Percentiles rank a stretch among this genome's conserved stretches.
These are phyloP conservation scores for Trichophyton mentagrophytes DNA, from an alignment of 2,329 filamentous ascomycete genomes.

Conservation along the genomic window DNA sequence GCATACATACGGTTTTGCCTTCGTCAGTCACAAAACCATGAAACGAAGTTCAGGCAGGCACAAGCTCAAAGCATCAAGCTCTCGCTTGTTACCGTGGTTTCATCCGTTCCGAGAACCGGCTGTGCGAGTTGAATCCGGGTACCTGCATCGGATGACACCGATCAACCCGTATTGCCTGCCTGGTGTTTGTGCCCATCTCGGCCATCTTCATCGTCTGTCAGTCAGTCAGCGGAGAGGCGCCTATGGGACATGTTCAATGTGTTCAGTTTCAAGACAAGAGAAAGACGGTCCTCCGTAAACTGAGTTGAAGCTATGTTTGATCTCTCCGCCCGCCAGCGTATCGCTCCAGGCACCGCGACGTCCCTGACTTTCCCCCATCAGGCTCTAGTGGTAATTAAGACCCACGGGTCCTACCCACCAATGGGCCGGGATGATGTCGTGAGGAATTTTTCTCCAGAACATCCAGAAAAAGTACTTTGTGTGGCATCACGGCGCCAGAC, in stretches of 20 bases:
- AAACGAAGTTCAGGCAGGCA: neutral
- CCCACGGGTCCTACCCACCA: neutral
- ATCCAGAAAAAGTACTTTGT: too few species aligned
- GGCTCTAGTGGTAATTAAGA: constrained; percentile 4
- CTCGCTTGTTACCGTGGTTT: neutral
- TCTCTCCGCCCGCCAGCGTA: neutral
- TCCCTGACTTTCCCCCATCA: neutral
- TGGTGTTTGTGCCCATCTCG: neutral
- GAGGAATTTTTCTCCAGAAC: neutral
- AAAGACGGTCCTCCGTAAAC: neutral
- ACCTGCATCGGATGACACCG: neutral
- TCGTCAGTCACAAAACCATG: neutral
- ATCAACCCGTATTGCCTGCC: neutral
- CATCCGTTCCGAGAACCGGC: neutral
- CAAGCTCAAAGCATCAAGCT: neutral
- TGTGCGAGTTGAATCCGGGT: neutral
- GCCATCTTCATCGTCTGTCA: neutral
- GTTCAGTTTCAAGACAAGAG: too few species aligned
- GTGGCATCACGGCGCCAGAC: too few species aligned
- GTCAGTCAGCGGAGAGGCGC: too few species aligned
- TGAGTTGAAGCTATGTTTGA: neutral
- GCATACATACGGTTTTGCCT: neutral
- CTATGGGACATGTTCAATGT: too few species aligned
- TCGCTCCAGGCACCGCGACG: neutral
- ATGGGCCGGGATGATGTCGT: neutral